Evolutionary conservation across 2,329 filamentous ascomycete species (phyloP).

Genomic region (Calonectria hongkongensis): DNA sequence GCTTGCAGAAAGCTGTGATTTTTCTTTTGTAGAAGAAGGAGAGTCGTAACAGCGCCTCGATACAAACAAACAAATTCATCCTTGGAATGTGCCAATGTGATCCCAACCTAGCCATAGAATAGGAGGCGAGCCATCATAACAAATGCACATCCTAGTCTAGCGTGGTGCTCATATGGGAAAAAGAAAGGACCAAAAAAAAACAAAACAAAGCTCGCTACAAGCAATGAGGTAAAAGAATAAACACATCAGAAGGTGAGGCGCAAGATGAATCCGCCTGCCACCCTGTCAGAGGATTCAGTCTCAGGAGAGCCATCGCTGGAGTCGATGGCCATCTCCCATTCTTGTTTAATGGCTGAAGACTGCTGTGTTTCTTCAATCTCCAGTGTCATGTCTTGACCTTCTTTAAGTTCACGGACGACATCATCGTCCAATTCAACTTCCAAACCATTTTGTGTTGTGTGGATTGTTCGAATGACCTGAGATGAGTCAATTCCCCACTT

Average conservation of each 20-base stretch:
- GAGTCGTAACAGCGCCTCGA: slow-evolving; percentile 51
- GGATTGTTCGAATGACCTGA: slow-evolving; percentile 82
- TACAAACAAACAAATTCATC: slow-evolving; percentile 49
- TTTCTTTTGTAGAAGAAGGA: slow-evolving; percentile 54
- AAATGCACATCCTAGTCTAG: slow-evolving; percentile 52
- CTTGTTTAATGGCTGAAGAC: slow-evolving; percentile 65
- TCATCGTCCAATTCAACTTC: slow-evolving; percentile 94
- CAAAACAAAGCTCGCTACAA: background rate
- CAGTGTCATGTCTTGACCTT: slow-evolving; percentile 93
- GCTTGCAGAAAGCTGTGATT: slow-evolving; percentile 49
- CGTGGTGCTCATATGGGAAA: slow-evolving; percentile 43
- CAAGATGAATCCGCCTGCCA: slow-evolving; percentile 63
- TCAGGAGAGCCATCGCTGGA: slow-evolving; percentile 57
- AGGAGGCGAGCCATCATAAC: slow-evolving; percentile 48
- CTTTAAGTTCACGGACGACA: slow-evolving; percentile 86
- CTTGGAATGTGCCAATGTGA: slow-evolving; percentile 52
- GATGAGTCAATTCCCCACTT: slow-evolving; percentile 89
- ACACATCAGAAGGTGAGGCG: slow-evolving; percentile 66
- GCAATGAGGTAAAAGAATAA: background rate
- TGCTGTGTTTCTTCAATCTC: slow-evolving; percentile 73
- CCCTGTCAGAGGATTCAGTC: slow-evolving; percentile 41
- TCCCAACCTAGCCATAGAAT: slow-evolving; percentile 52
- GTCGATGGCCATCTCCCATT: slow-evolving; percentile 79
- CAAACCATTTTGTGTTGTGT: slow-evolving; percentile 83
- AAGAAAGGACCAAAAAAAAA: slow-evolving; percentile 16